A percentile compares a stretch with the other conserved stretches of the same genome.
Evolutionary conservation across 2,329 filamentous ascomycete genomes (phyloP).

Genomic region (Colletotrichum camelliae): DNA sequence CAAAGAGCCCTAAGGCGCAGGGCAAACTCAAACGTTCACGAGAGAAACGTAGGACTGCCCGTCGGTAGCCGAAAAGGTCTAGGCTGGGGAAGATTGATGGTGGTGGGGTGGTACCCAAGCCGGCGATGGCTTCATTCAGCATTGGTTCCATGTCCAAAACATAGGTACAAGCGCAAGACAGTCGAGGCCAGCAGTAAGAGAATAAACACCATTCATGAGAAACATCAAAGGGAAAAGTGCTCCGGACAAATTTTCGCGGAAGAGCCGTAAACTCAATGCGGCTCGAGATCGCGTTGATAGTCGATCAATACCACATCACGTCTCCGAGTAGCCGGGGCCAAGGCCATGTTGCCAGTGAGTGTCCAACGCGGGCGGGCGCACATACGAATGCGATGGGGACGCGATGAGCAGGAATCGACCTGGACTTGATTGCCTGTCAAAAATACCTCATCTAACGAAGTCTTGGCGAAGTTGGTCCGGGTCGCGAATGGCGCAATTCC

Average conservation of each 20-base stretch:
- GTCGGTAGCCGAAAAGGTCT: neutral
- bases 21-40: neutral
- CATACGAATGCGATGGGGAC: neutral
- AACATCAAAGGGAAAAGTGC: neutral
- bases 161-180: neutral
- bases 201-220: neutral
- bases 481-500: neutral
- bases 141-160: neutral
- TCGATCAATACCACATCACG: neutral
- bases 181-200: neutral
- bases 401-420: neutral
- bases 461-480: conserved; percentile 11
- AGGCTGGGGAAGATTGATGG: neutral
- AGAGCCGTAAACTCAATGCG: neutral
- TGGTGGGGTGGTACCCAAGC: neutral
- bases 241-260: neutral
- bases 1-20: neutral
- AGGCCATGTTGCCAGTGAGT: neutral
- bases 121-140: neutral
- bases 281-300: neutral
- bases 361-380: neutral
- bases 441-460: conserved; percentile 10
- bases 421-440: neutral
- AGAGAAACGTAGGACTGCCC: neutral
- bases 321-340: neutral